phyloP scores from a whole-genome alignment of 257 asterid genomes.

The Echium plantagineum region DNA sequence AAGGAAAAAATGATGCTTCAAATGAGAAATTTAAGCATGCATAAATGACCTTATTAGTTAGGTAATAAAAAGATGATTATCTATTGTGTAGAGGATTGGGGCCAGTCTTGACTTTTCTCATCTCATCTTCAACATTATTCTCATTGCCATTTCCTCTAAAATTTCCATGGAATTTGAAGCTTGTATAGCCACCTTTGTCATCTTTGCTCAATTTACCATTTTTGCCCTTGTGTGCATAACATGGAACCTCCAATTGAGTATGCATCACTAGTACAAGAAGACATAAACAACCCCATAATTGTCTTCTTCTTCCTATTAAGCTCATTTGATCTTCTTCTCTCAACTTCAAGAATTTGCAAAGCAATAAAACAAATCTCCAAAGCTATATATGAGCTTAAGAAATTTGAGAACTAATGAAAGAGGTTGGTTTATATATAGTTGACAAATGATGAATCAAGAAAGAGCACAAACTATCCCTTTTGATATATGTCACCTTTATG shows the following conservation, averaged over 20 bases:
- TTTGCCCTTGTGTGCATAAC: conserved; percentile 25
- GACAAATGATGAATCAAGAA: neutral
- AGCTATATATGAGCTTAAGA: neutral
- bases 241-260: conserved; percentile 25
- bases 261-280: conserved; percentile 38
- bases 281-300: conserved; percentile 14
- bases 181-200: conserved; percentile 18
- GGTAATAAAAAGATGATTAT: conserved; percentile 31
- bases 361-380: neutral
- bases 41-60: neutral
- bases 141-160: conserved; percentile 13
- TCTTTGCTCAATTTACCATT: conserved; percentile 18
- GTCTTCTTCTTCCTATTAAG: conserved; percentile 19
- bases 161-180: conserved; percentile 18
- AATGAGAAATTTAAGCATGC: conserved; percentile 35
- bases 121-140: conserved; percentile 46
- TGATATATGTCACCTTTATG: conserved; percentile 2
- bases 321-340: conserved; percentile 29
- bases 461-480: conserved; percentile 11
- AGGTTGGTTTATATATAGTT: neutral
- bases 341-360: conserved; percentile 16
- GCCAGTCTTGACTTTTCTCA: conserved; percentile 80
- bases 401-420: neutral
- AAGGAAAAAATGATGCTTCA: conserved; percentile 17
- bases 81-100: conserved; percentile 94